Base-by-base conservation (phyloP, 2,329 filamentous ascomycete genomes). In the Paracorniculantispora psalliotae region DNA sequence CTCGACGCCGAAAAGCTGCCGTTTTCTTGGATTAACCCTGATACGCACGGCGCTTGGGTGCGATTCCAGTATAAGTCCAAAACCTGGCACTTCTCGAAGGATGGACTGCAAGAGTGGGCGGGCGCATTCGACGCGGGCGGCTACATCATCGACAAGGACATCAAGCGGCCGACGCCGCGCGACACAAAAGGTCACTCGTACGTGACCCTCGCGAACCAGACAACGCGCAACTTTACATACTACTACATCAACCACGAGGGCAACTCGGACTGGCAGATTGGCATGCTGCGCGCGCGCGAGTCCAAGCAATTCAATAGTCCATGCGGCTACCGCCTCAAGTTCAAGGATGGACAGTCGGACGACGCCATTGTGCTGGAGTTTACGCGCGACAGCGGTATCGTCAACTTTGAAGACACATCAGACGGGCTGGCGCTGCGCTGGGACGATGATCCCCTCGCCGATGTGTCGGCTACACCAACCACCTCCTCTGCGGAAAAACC, bases 141-240 rank as follows among this genome's bases (percentile, higher is more conserved):
- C 35, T 28, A 52, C 2, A 17, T 60, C 15, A 26, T 63, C 4
- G 49, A 28, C 9, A 25, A 12, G 12, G 35, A 41, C 3, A 19
- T 8, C 17, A 25, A 28, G 15, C 39, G 7, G 9, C 35, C 15
- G 0, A 17, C 21, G 15, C 19, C 51, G 59, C 63, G 41, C 66
- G 67, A 51, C 43, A 60, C 4, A 51, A 19, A 13, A 2, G 28
- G 30, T 6, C 55, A 64, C 21, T 61, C 61, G 0, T 57, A 23
- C 4, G n/a, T 67, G n/a, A 63, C 62, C 6, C 64, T 70, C 23
- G 49, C 65, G 53, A 70, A 70, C 48, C 63, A 60, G 0, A 68
- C 63, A 2, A 59, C 61, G 1, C 56, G 37, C 4, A 43, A 54
- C 4, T 37, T 70, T n/a, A 59, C 51, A 3, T 59, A 64, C 25